Evolutionary conservation across 2,329 filamentous ascomycete genomes (phyloP), one percentile per base, ranked within the genome.

Genomic region (Fusarium sp.): DNA sequence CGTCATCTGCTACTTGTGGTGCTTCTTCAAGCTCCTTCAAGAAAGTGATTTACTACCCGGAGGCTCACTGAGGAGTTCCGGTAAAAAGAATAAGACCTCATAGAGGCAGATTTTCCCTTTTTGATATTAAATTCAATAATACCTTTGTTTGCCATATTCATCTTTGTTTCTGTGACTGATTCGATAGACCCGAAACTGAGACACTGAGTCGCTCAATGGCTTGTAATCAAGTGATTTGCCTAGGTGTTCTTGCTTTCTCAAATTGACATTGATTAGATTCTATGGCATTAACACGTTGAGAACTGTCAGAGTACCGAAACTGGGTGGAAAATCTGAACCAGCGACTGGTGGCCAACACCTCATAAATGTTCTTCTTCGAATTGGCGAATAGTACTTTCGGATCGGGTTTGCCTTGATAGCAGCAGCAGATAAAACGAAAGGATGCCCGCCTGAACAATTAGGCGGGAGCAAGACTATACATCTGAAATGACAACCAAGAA

Each of bases 1-100:
- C 78, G 88, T 88, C 0, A 81, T 97, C 34, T 97, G 94, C 79
- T 98, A 98, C 79, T 76, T 96, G 10, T 99, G 96, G 96, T 98
- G 94, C 79, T 80, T 96, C 67, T 91, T 89, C 86, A 91, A 88
- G 58, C 77, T 93, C 55, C 75, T 88, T 4, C 77, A 82, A 20
- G 88, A 91, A 74, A 91, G 90, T 76, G 86, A 87, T 45, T 74
- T 88, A 45, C 61, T 88, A 8, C 79, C 75, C 37, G 72, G 69
- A 53, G 71, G 57, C 32, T 52, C 45, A 40, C 27, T 41, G 54
- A 44, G 81, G 80, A 74, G 42, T 41, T 20, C 74, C 63, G 78
- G 75, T 55, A 84, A 85, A 67, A 77, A 75, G 63, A 62, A 68
- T 27, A 76, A 76, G 65, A 62, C 67, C 12, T 65, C 55, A 53